phyloP scores from a whole-genome alignment of 2,329 filamentous ascomycete genomes.

The Alternaria sp. region DNA sequence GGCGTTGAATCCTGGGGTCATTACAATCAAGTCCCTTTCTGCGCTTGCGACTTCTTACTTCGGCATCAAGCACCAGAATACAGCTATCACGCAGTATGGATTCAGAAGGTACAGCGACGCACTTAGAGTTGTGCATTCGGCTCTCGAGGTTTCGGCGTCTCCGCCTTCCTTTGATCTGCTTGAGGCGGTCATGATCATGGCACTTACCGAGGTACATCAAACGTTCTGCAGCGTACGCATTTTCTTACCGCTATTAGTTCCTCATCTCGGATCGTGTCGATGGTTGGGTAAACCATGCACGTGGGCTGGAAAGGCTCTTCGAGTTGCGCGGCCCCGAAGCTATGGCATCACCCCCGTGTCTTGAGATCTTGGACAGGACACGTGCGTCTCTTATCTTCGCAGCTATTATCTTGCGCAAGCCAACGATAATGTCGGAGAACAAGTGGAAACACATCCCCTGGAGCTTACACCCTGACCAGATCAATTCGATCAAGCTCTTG shows the following conservation, averaged over 20 bases:
- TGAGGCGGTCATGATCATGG: background rate
- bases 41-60: background rate
- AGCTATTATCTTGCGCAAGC: conserved; percentile 1
- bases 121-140: background rate
- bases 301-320: conserved; percentile 1
- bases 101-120: conserved; percentile 1
- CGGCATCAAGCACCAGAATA: conserved; percentile 2
- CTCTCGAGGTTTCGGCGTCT: background rate
- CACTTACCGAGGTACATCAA: background rate
- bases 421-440: background rate
- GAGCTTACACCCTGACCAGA: background rate
- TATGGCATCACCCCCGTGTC: background rate
- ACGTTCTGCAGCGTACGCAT: background rate
- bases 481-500: background rate
- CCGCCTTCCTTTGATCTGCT: background rate
- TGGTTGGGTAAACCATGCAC: conserved; percentile 4
- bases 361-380: background rate
- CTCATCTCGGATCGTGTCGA: background rate
- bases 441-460: background rate
- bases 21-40: background rate
- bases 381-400: background rate
- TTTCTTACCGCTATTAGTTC: background rate
- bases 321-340: background rate
- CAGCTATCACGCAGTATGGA: background rate
- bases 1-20: background rate